phyloP scores from a whole-genome alignment of 306 rosid genomes.

The Astragalus glycyphyllos region DNA sequence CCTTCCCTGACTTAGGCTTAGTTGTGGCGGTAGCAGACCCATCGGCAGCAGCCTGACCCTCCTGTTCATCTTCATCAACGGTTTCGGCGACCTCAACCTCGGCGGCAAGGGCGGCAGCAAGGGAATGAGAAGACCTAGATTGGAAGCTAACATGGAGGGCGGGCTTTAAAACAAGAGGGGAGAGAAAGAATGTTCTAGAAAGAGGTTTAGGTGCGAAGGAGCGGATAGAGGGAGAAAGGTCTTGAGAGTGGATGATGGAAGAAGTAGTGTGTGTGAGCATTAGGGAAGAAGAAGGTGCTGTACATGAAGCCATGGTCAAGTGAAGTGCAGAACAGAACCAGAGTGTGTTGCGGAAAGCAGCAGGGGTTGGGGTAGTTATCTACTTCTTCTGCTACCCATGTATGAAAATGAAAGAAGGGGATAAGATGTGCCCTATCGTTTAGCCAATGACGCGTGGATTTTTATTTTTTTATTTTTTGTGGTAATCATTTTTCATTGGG shows the following conservation, averaged over 20 bases:
- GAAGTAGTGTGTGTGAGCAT: slow-evolving; percentile 57
- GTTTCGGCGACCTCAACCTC: slow-evolving; percentile 62
- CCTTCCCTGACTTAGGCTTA: slow-evolving; percentile 89
- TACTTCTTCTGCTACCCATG: background rate
- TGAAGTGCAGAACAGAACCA: background rate
- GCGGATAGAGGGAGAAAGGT: slow-evolving; percentile 58
- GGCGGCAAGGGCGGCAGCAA: slow-evolving; percentile 62
- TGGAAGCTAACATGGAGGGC: slow-evolving; percentile 36
- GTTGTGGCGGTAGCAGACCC: slow-evolving; percentile 35
- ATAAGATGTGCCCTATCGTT: slow-evolving; percentile 31
- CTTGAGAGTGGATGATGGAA: slow-evolving; percentile 35
- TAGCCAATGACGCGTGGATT: slow-evolving; percentile 24
- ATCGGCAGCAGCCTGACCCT: slow-evolving; percentile 33
- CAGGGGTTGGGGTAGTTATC: slow-evolving; percentile 15
- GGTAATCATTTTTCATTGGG: no score
- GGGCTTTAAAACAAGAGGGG: slow-evolving; percentile 49
- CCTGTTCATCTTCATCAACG: slow-evolving; percentile 50
- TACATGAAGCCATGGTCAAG: slow-evolving; percentile 63
- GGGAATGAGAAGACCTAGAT: slow-evolving; percentile 39
- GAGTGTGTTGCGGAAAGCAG: slow-evolving; percentile 16
- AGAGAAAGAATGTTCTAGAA: slow-evolving; percentile 49
- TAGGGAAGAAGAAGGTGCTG: slow-evolving; percentile 63
- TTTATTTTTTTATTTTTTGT: background rate
- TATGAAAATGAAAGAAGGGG: background rate
- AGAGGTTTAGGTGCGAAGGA: slow-evolving; percentile 56